A percentile compares a stretch with the other conserved stretches of the same genome.
phyloP scores from a whole-genome alignment of 345 rosid species.

The Lepidium africanum region DNA sequence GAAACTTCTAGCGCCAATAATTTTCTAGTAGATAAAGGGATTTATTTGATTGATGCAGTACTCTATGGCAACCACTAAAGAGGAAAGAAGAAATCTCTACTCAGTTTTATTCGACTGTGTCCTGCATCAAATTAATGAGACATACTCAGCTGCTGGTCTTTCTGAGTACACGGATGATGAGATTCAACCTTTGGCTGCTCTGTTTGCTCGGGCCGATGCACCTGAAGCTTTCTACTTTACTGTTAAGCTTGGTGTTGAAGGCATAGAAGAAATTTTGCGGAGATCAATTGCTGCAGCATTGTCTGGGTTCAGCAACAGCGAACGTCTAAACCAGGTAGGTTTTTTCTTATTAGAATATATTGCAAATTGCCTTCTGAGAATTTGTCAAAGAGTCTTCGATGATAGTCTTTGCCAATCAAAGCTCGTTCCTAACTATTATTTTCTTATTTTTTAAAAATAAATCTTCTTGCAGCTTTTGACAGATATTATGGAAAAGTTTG shows the following conservation, averaged over 20 bases:
- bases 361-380: slow-evolving; percentile 7
- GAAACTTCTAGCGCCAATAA: not conserved
- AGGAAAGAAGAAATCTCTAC: slow-evolving; percentile 84
- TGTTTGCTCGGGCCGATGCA: slow-evolving; percentile 83
- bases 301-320: slow-evolving; percentile 78
- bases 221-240: slow-evolving; percentile 95
- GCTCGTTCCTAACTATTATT: slow-evolving; percentile 12
- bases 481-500: slow-evolving; percentile 71
- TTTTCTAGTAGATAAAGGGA: not conserved
- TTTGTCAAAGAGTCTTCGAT: not conserved
- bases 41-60: slow-evolving; percentile 53
- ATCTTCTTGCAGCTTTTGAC: slow-evolving; percentile 66
- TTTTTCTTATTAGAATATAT: not conserved
- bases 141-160: slow-evolving; percentile 65
- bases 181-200: slow-evolving; percentile 70
- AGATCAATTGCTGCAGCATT: slow-evolving; percentile 76
- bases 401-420: not conserved
- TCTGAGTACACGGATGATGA: slow-evolving; percentile 84
- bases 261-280: slow-evolving; percentile 89
- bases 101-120: slow-evolving; percentile 84
- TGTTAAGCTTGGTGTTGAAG: slow-evolving; percentile 91
- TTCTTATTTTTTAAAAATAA: not conserved
- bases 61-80: slow-evolving; percentile 75
- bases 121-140: slow-evolving; percentile 78
- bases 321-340: slow-evolving; percentile 73